phyloP scores from a whole-genome alignment of 495 filamentous ascomycete species.

The Aspergillus bertholletiae region DNA sequence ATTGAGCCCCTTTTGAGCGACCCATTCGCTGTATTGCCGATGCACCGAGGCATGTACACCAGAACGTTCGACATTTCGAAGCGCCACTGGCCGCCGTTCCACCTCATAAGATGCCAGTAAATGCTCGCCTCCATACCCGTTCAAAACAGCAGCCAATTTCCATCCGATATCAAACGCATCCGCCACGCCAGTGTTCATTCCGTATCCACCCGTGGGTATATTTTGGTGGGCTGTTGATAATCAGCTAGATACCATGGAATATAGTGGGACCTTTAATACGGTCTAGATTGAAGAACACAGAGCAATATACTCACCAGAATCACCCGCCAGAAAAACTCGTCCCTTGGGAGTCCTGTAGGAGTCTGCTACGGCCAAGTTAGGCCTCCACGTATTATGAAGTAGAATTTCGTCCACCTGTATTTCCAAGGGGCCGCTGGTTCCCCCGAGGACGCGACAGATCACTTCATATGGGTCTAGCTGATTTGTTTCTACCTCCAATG shows the following conservation, averaged over 20 bases:
- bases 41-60: slow-evolving; percentile 5
- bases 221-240: slow-evolving; percentile 23
- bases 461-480: slow-evolving; percentile 11
- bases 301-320: no score
- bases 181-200: slow-evolving; percentile 30
- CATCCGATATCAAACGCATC: slow-evolving; percentile 30
- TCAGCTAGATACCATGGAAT: no score
- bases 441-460: slow-evolving; percentile 20
- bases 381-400: slow-evolving; percentile 14
- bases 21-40: slow-evolving; percentile 3
- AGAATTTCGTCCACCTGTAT: slow-evolving; percentile 27
- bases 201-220: slow-evolving; percentile 25
- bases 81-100: slow-evolving; percentile 23
- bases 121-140: slow-evolving; percentile 13
- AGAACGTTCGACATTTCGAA: no score
- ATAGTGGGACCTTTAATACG: no score
- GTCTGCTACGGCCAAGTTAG: slow-evolving; percentile 21
- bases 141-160: slow-evolving; percentile 23
- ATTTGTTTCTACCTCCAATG: background rate
- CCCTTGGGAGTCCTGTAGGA: slow-evolving; percentile 9
- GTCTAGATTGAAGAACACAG: no score
- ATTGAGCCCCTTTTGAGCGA: background rate
- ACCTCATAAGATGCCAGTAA: slow-evolving; percentile 22
- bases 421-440: background rate
- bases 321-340: slow-evolving; percentile 50